Percentiles rank a stretch among this genome's conserved stretches.
Evolutionary conservation across 164 flowering plant genomes (phyloP).

Genomic region (Berberis vulgaris): DNA sequence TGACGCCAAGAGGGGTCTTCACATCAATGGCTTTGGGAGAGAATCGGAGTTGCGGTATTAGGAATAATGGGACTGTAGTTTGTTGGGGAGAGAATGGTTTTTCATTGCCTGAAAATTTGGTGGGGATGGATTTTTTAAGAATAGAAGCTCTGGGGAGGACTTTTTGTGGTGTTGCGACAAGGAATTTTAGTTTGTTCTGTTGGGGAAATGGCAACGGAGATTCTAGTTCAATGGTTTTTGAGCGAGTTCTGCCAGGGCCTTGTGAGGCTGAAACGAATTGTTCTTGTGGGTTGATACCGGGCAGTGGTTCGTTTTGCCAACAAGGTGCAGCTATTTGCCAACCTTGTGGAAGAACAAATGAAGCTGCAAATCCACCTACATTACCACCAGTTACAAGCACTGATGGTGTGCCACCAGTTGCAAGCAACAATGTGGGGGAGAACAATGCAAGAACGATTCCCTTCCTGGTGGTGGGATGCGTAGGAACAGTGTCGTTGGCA

Average conservation of each 20-base stretch:
- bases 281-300: conserved; percentile 20
- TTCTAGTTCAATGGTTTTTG: conserved; percentile 25
- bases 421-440: background rate
- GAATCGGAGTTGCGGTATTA: conserved; percentile 43
- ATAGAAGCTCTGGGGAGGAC: conserved; percentile 39
- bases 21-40: conserved; percentile 53
- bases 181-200: conserved; percentile 45
- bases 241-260: conserved; percentile 48
- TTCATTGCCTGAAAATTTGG: conserved; percentile 31
- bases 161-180: conserved; percentile 49
- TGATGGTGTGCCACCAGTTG: background rate
- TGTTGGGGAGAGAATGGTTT: conserved; percentile 68
- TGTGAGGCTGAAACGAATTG: conserved; percentile 26
- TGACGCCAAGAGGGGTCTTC: conserved; percentile 32
- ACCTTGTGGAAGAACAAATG: conserved; percentile 11
- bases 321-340: conserved; percentile 27
- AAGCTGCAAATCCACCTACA: background rate
- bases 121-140: conserved; percentile 15
- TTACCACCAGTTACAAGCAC: conserved; percentile 1
- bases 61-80: conserved; percentile 31
- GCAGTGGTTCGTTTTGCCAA: conserved; percentile 23
- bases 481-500: conserved; percentile 33
- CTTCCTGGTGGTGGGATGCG: conserved; percentile 51
- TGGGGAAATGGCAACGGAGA: conserved; percentile 45
- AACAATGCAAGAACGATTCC: conserved; percentile 33